Evolutionary conservation across 75 land plant genomes (phyloP), one percentile per base, ranked within the genome.

Genomic region (Ceratopteris richardii): DNA sequence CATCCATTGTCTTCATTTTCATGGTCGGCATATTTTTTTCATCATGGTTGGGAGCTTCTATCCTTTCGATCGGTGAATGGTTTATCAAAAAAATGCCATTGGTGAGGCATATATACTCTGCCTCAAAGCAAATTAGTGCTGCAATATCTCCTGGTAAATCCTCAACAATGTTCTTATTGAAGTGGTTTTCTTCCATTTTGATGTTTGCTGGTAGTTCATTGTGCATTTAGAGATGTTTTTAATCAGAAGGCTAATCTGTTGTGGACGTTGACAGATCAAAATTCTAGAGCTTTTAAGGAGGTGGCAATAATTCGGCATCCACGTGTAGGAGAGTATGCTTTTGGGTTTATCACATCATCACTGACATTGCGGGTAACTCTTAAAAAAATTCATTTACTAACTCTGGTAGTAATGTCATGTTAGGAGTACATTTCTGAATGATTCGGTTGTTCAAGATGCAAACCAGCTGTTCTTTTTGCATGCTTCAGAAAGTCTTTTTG

Each of bases 111-210:
- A 80, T 90, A 50, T 86, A 90, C 71, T 90, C 91, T 20, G 91
- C 91, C 13, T 90, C 85, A 2, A 86, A 90, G 68, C 87, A 90
- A 74, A 90, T 86, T 42, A 86, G 96, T 73, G 71, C 85, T 73
- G 92, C 91, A 41, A 83, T 86, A 53, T 80, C 81, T 77, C 96
- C 91, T 62, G 95, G 95, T 89, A 75, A 39, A 4, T 19, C 50
- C 17, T 10, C 13, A 16, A 29, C 1, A n/a, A 29, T 24, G 0
- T 17, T 37, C 0, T 24, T 42, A 26, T 60, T 14, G 36, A 2
- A 27, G 0, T 25, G 25, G 21, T 9, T 43, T 2, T 51, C 13
- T 16, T 27, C 51, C 41, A n/a, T 58, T 58, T 44, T 33, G 37
- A 33, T 4, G 3, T 33, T n/a, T n/a, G n/a, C n/a, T n/a, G n/a